Base-by-base conservation (phyloP, 257 asterid species). In the Galeopsis tetrahit region DNA sequence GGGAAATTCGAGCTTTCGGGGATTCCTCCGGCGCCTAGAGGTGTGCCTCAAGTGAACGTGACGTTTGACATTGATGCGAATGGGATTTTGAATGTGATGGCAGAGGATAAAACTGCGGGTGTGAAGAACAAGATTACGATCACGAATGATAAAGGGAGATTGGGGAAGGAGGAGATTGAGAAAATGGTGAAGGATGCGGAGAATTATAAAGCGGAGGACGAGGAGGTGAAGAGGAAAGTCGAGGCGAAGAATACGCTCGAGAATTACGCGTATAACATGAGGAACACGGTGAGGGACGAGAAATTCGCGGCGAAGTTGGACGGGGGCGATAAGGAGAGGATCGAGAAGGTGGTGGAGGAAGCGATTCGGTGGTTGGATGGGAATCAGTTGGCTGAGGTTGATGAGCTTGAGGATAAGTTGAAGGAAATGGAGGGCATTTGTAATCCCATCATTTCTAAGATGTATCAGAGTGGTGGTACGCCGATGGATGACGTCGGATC, bases 251-350 rank as follows among this genome's bases (percentile, higher is more conserved):
- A 86, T 7, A 56, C 74, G 3, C 71, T 83, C 7, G 90, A 86
- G 74, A 85, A 85, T 13, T 85, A 83, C 35, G 82, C 90, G 10
- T 86, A 80, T 63, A 86, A 82, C 48, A 84, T 86, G 85, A 86
- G 92, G 83, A 86, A 86, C 40, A 86, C 89, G 7, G 85, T 84
- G 70, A 82, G 79, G 78, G 89, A 86, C 21, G 92, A 84, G 67
- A 82, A 86, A n/a, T 82, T 86, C 3, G 85, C 77, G 0, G 51
- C 69, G 4, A 84, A 82, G n/a, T 9, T 86, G 77, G 78, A 71
- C 1, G 4, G 68, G 0, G 73, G 69, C 0, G 89, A 86, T 8
- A 86, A 82, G 80, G 77, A 53, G 65, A 72, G 17, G 79, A 78
- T 86, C 21, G 88, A 86, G 76, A 81, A 56, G 70, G 78, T 77